phyloP scores from a whole-genome alignment of 306 rosid species.

The Quercus gilva region DNA sequence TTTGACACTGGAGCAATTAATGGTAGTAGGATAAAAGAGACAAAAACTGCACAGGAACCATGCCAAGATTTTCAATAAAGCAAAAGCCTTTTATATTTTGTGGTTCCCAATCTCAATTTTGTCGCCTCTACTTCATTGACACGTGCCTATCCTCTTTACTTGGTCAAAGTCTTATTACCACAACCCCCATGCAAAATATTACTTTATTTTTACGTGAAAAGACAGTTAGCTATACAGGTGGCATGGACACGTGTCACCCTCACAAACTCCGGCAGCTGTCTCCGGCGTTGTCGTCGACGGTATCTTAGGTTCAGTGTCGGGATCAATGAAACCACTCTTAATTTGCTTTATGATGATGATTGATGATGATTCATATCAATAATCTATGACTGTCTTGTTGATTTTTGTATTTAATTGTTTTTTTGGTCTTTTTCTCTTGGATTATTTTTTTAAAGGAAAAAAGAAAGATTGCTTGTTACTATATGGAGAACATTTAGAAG shows the following conservation, averaged over 20 bases:
- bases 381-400: neutral
- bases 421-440: neutral
- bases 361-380: neutral
- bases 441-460: neutral
- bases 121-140: constrained; percentile 27
- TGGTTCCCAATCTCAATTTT: constrained; percentile 33
- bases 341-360: neutral
- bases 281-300: constrained; percentile 25
- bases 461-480: neutral
- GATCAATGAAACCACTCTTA: constrained; percentile 18
- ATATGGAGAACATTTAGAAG: neutral
- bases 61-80: constrained; percentile 51
- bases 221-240: constrained; percentile 36
- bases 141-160: constrained; percentile 28
- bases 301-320: constrained; percentile 30
- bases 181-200: constrained; percentile 50
- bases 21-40: constrained; percentile 5
- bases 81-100: neutral
- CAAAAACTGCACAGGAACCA: constrained; percentile 49
- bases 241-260: constrained; percentile 35
- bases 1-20: constrained; percentile 25
- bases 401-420: neutral
- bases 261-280: constrained; percentile 16
- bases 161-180: constrained; percentile 42
- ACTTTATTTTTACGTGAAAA: constrained; percentile 40